Evolutionary conservation across 495 filamentous ascomycete species (phyloP).

Genomic region (Penicillium waksmanii): DNA sequence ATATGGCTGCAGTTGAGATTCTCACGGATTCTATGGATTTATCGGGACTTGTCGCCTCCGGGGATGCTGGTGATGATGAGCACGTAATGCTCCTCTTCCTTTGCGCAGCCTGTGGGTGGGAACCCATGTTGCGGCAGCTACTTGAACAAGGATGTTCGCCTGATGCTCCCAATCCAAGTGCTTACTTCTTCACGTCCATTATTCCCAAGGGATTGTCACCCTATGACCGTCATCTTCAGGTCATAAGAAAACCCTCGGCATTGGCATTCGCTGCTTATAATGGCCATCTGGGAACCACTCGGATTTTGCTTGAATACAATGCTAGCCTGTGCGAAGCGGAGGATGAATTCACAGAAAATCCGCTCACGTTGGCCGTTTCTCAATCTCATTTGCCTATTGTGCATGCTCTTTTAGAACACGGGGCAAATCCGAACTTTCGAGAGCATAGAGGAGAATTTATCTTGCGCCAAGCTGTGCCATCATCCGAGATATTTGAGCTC

Average conservation of each 20-base stretch:
- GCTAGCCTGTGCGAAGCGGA: background rate
- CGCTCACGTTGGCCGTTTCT: background rate
- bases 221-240: too few species aligned
- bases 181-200: background rate
- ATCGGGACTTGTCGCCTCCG: background rate
- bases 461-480: background rate
- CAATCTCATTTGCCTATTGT: background rate
- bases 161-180: background rate
- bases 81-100: background rate
- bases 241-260: background rate
- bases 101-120: background rate
- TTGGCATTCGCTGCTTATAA: slow-evolving; percentile 1
- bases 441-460: background rate
- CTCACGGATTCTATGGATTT: background rate
- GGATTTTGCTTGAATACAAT: slow-evolving; percentile 1
- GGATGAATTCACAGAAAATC: background rate
- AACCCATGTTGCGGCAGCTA: background rate
- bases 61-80: background rate
- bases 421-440: slow-evolving; percentile 1
- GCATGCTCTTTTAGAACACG: background rate
- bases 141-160: background rate
- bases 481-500: background rate
- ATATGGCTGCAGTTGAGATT: background rate
- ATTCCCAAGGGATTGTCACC: background rate
- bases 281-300: background rate